These are phyloP conservation scores for Ilyonectria destructans DNA, from an alignment of 2,329 filamentous ascomycete genomes.

Conservation along the genomic window DNA sequence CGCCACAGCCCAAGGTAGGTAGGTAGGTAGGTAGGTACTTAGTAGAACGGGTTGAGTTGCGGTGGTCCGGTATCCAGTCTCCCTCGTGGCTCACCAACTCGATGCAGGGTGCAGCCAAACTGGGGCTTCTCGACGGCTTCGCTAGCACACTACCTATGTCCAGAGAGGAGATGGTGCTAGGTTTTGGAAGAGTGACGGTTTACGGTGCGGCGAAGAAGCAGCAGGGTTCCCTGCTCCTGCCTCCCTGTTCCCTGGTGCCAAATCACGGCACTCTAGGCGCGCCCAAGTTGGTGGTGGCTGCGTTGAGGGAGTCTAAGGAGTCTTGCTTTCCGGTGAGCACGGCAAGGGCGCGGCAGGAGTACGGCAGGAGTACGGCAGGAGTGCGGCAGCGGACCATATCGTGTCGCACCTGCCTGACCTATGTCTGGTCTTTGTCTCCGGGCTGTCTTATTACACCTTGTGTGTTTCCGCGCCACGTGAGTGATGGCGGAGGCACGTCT, in stretches of 20 bases:
- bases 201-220: slow-evolving; percentile 20
- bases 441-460: slow-evolving; percentile 1
- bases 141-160: slow-evolving; percentile 22
- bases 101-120: slow-evolving; percentile 31
- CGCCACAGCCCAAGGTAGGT: background rate
- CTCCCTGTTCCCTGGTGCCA: slow-evolving; percentile 8
- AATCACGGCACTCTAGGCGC: slow-evolving; percentile 5
- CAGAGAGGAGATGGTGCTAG: slow-evolving; percentile 25
- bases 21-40: background rate
- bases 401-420: slow-evolving; percentile 3
- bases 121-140: slow-evolving; percentile 20
- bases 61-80: slow-evolving; percentile 28
- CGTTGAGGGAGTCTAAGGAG: slow-evolving; percentile 13
- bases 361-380: slow-evolving; percentile 4
- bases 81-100: slow-evolving; percentile 40
- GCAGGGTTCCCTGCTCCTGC: slow-evolving; percentile 19
- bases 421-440: background rate
- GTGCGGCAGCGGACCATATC: slow-evolving; percentile 10
- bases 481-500: slow-evolving; percentile 9
- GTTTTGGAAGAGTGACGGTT: slow-evolving; percentile 21
- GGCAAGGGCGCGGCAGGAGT: slow-evolving; percentile 5
- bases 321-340: slow-evolving; percentile 25
- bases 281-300: slow-evolving; percentile 19
- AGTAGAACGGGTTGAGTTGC: background rate
- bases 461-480: slow-evolving; percentile 8